Base-by-base conservation (phyloP, 371 early-diverging fungal species). In the Mucor lusitanicus region DNA sequence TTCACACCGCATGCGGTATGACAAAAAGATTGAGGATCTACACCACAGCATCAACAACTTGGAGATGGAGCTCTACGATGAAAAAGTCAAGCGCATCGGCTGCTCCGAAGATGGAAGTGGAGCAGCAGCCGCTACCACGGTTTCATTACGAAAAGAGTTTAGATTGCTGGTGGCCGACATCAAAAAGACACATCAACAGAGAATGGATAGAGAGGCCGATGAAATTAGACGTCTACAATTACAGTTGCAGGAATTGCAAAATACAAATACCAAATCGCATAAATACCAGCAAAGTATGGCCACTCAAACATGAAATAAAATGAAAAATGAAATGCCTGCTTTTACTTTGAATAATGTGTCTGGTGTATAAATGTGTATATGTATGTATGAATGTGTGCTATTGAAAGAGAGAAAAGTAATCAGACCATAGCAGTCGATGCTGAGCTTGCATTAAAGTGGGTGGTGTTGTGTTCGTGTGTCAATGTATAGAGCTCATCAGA, bases 91-190 rank as follows among this genome's bases (percentile, higher is more conserved):
- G 28, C 63, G 58, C 30, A 65, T 81, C 23, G 80, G 76, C 6
- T 62, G 72, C 40, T 6, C 53, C 3, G 53, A 13, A 19, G 32
- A 11, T 23, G 44, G 55, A 23, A 13, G 42, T 32, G 56, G 64
- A 11, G 63, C 39, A 1, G 42, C 23, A 13, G 25, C 70, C 9
- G 64, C 80, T 0, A 80, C 87, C 0, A 89, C 89, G 0, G 78
- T 83, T 0, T 75, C 84, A 0, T 60, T 89, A 48, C 75, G 89
- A 28, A 87, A 82, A 60, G 89, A 89, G 58, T 89, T 89, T 67
- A 71, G 89, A 48, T 59, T 79, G 19, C 74, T 87, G 35, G 83
- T 88, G 64, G 73, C 70, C 15, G 87, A 89, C 27, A 68, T 85
- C 33, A 84, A 86, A 57, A 59, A 66, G 27, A 82, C 85, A 19